These are phyloP conservation scores for Cyanodermella asteris DNA, from an alignment of 2,329 filamentous ascomycete species.

Conservation along the genomic window DNA sequence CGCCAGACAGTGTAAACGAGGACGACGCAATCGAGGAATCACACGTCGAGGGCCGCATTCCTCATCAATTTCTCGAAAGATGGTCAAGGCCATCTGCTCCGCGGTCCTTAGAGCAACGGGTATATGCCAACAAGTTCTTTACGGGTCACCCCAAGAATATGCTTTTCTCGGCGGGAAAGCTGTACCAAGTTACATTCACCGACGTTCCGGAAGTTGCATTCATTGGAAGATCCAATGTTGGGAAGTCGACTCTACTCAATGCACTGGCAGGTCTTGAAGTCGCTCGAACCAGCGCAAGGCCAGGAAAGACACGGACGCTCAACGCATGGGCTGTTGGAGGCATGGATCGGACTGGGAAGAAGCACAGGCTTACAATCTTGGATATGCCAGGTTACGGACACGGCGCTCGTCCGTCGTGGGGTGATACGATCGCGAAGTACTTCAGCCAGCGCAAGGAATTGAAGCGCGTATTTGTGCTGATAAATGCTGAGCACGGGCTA, in stretches of 20 bases:
- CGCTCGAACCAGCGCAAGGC: conserved; percentile 26
- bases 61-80: neutral
- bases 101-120: conserved; percentile 22
- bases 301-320: conserved; percentile 10
- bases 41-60: neutral
- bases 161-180: conserved; percentile 36
- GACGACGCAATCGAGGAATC: no score
- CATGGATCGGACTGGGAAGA: conserved; percentile 6
- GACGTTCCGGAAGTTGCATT: conserved; percentile 40
- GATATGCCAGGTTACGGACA: conserved; percentile 54
- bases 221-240: conserved; percentile 47
- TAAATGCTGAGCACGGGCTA: conserved; percentile 41
- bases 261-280: conserved; percentile 31
- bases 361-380: conserved; percentile 31
- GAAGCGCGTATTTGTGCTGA: conserved; percentile 38
- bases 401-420: conserved; percentile 39
- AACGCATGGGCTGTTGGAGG: conserved; percentile 11
- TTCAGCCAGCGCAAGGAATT: conserved; percentile 40
- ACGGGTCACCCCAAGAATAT: conserved; percentile 35
- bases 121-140: conserved; percentile 27
- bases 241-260: conserved; percentile 46
- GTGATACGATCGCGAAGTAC: conserved; percentile 46
- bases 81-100: no score
- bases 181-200: conserved; percentile 32
- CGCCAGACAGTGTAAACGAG: no score